Percentiles rank a stretch among this genome's conserved stretches.
These are phyloP conservation scores for Fusarium decemcellulare DNA, from an alignment of 2,329 filamentous ascomycete genomes.

Conservation along the genomic window DNA sequence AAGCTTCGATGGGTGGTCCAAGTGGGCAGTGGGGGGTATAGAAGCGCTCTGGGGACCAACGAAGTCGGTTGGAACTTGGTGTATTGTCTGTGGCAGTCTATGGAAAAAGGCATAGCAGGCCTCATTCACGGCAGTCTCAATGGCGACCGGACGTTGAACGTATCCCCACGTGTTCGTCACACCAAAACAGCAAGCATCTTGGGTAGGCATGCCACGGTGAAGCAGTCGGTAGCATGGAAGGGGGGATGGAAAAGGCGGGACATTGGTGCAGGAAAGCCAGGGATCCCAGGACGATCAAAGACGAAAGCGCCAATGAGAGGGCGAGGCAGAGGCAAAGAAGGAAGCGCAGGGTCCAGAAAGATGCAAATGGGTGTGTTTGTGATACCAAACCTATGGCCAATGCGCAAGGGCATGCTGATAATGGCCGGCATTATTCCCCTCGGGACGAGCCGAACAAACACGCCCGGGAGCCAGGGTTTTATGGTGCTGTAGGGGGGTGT, in stretches of 20 bases:
- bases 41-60: too few relatives aligned
- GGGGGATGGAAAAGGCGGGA: not conserved
- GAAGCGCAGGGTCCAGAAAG: not conserved
- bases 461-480: not conserved
- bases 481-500: not conserved
- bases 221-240: too few relatives aligned
- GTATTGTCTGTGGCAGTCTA: too few relatives aligned
- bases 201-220: too few relatives aligned
- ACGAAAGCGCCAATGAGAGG: slow-evolving; percentile 4
- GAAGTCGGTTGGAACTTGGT: too few relatives aligned
- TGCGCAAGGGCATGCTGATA: not conserved
- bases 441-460: not conserved
- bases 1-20: too few relatives aligned
- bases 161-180: not conserved
- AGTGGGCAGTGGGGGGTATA: too few relatives aligned
- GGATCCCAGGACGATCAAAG: not conserved
- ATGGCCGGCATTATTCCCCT: slow-evolving; percentile 3
- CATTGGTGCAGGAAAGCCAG: not conserved
- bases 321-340: not conserved
- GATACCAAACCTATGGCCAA: slow-evolving; percentile 10
- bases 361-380: not conserved
- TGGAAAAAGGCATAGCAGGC: too few relatives aligned
- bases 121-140: too few relatives aligned
- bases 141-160: not conserved
- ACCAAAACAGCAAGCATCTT: not conserved